Percentiles rank a stretch among this genome's conserved stretches.
Evolutionary conservation across 352 stramenopile genomes (phyloP).

Genomic region (Pythium vanterpoolii): DNA sequence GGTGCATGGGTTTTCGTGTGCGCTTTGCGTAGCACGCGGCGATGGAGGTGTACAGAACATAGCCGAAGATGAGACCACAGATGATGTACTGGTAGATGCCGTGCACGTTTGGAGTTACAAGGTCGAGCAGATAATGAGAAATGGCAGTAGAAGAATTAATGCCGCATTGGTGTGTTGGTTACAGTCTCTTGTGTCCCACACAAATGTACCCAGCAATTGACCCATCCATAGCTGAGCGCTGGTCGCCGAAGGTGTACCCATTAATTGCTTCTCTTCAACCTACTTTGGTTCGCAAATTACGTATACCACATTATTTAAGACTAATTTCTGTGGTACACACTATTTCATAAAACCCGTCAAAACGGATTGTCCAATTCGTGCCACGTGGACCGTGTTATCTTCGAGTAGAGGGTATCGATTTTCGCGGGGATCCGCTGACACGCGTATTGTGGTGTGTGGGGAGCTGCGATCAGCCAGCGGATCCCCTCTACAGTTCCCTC

Average conservation of each 20-base stretch:
- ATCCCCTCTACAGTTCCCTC: neutral
- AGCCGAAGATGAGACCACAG: no score
- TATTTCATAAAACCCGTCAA: neutral
- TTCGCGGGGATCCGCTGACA: slow-evolving; percentile 20
- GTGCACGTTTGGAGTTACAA: no score
- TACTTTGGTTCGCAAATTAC: no score
- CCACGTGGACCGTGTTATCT: slow-evolving; percentile 8
- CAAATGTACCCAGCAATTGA: no score
- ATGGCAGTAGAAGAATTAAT: no score
- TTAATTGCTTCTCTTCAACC: no score
- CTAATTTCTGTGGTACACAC: neutral
- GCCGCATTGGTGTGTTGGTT: no score
- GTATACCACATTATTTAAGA: neutral
- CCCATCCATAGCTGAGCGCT: no score
- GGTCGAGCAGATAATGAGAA: no score
- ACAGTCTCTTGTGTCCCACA: no score
- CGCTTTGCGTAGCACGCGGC: neutral
- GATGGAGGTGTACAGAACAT: neutral
- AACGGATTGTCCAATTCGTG: neutral
- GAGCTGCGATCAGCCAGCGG: neutral
- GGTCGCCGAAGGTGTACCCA: no score
- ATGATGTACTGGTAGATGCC: no score
- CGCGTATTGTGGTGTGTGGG: slow-evolving; percentile 10
- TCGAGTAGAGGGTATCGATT: slow-evolving; percentile 12
- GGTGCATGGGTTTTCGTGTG: neutral